Conservation (phyloP, 2,329 filamentous ascomycete species). For the Dothistroma septosporum region DNA sequence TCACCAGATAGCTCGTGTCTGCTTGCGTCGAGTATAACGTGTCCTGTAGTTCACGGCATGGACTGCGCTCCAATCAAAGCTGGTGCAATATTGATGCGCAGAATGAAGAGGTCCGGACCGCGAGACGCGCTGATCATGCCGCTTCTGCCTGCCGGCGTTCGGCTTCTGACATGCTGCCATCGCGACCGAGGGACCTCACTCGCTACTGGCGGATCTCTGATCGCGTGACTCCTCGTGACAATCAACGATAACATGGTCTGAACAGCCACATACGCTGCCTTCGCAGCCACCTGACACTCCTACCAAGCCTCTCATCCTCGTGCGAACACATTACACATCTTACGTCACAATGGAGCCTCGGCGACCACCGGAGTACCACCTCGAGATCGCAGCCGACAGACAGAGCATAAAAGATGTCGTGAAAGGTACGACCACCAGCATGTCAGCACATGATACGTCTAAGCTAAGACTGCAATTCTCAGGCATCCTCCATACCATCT, state of each 20-base stretch:
- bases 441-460: not conserved
- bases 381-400: constrained; percentile 91
- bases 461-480: not conserved
- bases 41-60: not conserved
- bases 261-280: constrained; percentile 3
- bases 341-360: constrained; percentile 56
- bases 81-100: constrained; percentile 2
- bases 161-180: not conserved
- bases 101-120: not conserved
- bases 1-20: not conserved
- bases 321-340: not conserved
- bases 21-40: not conserved
- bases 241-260: constrained; percentile 1
- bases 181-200: not conserved
- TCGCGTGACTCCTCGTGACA: constrained; percentile 4
- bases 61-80: constrained; percentile 8
- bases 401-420: constrained; percentile 86
- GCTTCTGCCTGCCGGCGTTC: not conserved
- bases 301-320: not conserved
- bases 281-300: constrained; percentile 7
- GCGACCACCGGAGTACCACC: constrained; percentile 77
- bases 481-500: constrained; percentile 95
- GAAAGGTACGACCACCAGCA: constrained; percentile 56
- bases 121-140: not conserved
- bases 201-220: not conserved